These are phyloP conservation scores for Neophaeococcomyces aloes DNA, from an alignment of 2,329 filamentous ascomycete species.

Conservation along the genomic window DNA sequence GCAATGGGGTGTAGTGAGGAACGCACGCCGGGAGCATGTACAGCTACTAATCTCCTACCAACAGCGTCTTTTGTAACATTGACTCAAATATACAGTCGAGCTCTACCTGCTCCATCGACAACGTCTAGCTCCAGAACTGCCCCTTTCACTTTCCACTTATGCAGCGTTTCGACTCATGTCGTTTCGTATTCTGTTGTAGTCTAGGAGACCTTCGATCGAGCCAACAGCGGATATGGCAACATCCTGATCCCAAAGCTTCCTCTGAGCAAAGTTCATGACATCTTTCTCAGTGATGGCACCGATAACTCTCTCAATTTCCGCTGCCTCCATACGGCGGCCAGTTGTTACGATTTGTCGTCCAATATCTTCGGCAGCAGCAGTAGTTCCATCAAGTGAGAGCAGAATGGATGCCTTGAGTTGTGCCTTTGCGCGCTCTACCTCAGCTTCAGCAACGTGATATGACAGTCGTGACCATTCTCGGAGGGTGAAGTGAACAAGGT, in stretches of 20 bases:
- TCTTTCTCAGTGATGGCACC: slow-evolving; percentile 87
- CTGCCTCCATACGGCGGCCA: slow-evolving; percentile 77
- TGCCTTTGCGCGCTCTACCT: slow-evolving; percentile 96
- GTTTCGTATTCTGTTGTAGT: slow-evolving; percentile 48
- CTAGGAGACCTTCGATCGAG: slow-evolving; percentile 70
- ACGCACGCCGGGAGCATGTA: neutral
- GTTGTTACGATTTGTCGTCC: slow-evolving; percentile 97
- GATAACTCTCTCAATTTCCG: slow-evolving; percentile 89
- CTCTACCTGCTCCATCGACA: slow-evolving; percentile 1
- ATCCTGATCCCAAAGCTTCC: slow-evolving; percentile 96
- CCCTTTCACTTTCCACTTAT: slow-evolving; percentile 17
- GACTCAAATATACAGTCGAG: slow-evolving; percentile 9
- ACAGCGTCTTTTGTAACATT: slow-evolving; percentile 5
- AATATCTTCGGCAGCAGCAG: slow-evolving; percentile 94
- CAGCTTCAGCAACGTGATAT: slow-evolving; percentile 73
- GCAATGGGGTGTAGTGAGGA: neutral
- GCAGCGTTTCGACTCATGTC: slow-evolving; percentile 71
- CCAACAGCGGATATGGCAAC: slow-evolving; percentile 88
- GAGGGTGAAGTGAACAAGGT: slow-evolving; percentile 95
- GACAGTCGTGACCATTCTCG: slow-evolving; percentile 96
- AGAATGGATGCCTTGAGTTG: slow-evolving; percentile 98
- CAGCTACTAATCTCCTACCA: neutral
- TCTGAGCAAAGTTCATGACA: slow-evolving; percentile 90
- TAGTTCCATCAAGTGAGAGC: slow-evolving; percentile 92
- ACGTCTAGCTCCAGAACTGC: slow-evolving; percentile 1